Evolutionary conservation across 2,329 filamentous ascomycete genomes (phyloP).

Genomic region (Gnomoniopsis smithogilvyi): DNA sequence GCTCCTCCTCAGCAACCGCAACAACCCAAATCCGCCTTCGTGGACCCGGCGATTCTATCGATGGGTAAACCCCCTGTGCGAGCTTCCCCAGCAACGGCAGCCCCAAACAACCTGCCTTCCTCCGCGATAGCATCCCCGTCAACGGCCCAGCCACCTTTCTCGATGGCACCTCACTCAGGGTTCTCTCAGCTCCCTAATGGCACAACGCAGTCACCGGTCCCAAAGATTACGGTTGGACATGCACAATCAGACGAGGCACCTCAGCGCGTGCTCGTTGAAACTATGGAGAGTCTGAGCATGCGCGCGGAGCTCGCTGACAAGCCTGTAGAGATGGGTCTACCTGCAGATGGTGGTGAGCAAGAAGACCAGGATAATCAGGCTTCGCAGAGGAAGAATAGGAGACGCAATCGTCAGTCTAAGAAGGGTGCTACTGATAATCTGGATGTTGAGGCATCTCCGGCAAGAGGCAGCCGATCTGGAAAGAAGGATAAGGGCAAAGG

Average conservation of each 20-base stretch:
- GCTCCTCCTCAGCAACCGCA: constrained; percentile 11
- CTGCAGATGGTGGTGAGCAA: constrained; percentile 19
- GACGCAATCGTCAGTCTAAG: constrained; percentile 26
- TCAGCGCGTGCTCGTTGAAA: constrained; percentile 18
- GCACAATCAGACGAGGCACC: constrained; percentile 18
- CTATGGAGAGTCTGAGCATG: constrained; percentile 24
- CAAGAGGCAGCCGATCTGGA: constrained; percentile 18
- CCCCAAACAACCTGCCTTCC: neutral
- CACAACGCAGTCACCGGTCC: constrained; percentile 6
- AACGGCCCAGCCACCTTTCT: constrained; percentile 20
- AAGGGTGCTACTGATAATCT: constrained; percentile 27
- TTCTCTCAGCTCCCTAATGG: constrained; percentile 4
- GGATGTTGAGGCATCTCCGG: constrained; percentile 24
- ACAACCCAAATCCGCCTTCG: constrained; percentile 46
- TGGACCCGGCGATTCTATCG: constrained; percentile 82
- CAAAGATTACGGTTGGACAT: constrained; percentile 10
- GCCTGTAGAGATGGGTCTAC: constrained; percentile 17
- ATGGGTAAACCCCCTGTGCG: constrained; percentile 45
- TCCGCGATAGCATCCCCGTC: constrained; percentile 19
- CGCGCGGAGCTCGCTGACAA: constrained; percentile 20
- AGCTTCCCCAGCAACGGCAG: constrained; percentile 13
- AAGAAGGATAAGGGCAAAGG: constrained; percentile 51
- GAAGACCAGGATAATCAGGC: constrained; percentile 22
- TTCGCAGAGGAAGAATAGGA: constrained; percentile 27
- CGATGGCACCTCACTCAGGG: neutral